Evolutionary conservation across 2,329 filamentous ascomycete species (phyloP).

Genomic region (Trichoderma hamatum): DNA sequence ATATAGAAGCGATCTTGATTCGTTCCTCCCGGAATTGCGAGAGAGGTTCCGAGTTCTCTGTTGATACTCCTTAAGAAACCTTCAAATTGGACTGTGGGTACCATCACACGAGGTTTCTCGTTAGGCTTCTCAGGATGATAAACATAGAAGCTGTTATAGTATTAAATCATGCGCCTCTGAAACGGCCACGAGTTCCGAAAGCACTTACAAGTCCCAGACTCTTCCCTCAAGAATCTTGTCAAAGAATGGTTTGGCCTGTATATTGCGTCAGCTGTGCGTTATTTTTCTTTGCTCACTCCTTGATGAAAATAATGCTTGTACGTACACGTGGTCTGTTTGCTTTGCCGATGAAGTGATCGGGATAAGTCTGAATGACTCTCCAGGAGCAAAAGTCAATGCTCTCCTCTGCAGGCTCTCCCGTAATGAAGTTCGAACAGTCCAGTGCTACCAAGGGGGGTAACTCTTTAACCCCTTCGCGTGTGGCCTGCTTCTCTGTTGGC

Average conservation of each 20-base stretch:
- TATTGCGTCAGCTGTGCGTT: slow-evolving; percentile 25
- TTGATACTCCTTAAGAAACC: slow-evolving; percentile 69
- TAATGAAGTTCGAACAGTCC: slow-evolving; percentile 33
- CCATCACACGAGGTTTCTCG: slow-evolving; percentile 63
- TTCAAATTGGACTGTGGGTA: slow-evolving; percentile 68
- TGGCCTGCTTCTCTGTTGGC: neutral
- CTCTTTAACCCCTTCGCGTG: neutral
- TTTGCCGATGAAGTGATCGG: slow-evolving; percentile 60
- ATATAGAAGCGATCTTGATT: slow-evolving; percentile 60
- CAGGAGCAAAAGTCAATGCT: slow-evolving; percentile 52
- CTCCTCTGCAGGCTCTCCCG: slow-evolving; percentile 34
- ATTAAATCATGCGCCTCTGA: neutral
- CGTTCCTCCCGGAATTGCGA: slow-evolving; percentile 60
- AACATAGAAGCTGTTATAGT: slow-evolving; percentile 64
- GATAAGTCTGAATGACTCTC: slow-evolving; percentile 60
- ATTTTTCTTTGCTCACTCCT: too few species aligned
- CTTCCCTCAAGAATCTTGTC: slow-evolving; percentile 60
- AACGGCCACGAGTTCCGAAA: too few species aligned
- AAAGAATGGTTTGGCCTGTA: slow-evolving; percentile 56
- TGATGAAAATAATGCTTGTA: neutral
- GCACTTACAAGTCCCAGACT: slow-evolving; percentile 72
- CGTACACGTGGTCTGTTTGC: slow-evolving; percentile 52
- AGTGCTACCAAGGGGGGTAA: slow-evolving; percentile 17
- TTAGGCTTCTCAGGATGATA: slow-evolving; percentile 52
- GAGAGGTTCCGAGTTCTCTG: slow-evolving; percentile 51